These are phyloP conservation scores for Ceratocystis alfenasii DNA, from an alignment of 2,329 filamentous ascomycete genomes.

Conservation along the genomic window DNA sequence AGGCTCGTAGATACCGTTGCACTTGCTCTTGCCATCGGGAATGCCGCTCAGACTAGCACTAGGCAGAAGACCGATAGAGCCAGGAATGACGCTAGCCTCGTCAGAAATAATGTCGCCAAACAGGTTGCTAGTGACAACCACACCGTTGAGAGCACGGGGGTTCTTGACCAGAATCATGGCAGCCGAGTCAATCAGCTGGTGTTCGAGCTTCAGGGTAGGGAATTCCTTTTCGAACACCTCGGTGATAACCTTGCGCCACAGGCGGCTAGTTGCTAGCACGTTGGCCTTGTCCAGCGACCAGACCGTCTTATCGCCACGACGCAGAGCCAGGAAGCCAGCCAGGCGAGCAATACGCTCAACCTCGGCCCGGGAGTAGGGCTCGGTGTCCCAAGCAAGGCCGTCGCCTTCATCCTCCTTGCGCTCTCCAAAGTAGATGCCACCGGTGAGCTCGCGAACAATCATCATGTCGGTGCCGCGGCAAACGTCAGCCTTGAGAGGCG, in stretches of 20 bases:
- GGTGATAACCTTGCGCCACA: constrained; percentile 80
- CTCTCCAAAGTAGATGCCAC: constrained; percentile 92
- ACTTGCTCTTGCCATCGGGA: constrained; percentile 70
- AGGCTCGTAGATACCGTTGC: constrained; percentile 94
- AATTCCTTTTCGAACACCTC: constrained; percentile 83
- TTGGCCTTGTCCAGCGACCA: constrained; percentile 94
- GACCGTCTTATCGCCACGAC: constrained; percentile 56
- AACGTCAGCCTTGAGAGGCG: constrained; percentile 74
- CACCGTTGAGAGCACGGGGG: constrained; percentile 73
- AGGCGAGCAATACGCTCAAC: constrained; percentile 79
- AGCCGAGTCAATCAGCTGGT: constrained; percentile 91
- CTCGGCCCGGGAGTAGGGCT: constrained; percentile 74
- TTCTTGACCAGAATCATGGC: constrained; percentile 98
- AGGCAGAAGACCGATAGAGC: constrained; percentile 75
- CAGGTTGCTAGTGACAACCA: constrained; percentile 85
- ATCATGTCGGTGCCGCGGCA: constrained; percentile 84
- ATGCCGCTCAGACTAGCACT: constrained; percentile 78
- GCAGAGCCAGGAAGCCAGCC: constrained; percentile 67
- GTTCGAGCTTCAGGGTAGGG: constrained; percentile 68
- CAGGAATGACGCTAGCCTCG: constrained; percentile 88
- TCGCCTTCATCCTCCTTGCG: constrained; percentile 67
- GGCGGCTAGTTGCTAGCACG: constrained; percentile 74
- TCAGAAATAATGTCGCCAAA: constrained; percentile 95
- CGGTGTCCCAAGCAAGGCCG: constrained; percentile 67
- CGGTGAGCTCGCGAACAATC: constrained; percentile 83